Percentiles rank a stretch among this genome's conserved stretches.
phyloP scores from a whole-genome alignment of 192 early-diverging fungal genomes.

The Martensiomyces pterosporus region DNA sequence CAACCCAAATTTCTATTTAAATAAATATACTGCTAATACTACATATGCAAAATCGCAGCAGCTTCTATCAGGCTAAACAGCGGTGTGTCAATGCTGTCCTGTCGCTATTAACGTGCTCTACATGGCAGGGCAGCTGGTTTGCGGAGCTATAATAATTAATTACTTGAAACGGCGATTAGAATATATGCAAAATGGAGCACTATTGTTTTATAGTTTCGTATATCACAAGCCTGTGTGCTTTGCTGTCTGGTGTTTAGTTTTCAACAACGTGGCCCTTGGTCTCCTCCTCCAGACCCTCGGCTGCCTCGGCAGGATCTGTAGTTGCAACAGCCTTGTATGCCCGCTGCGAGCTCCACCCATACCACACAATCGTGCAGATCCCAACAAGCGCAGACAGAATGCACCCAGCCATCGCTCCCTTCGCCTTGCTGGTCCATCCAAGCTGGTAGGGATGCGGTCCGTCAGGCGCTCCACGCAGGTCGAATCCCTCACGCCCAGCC shows the following conservation, averaged over 20 bases:
- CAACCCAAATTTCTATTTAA: too few relatives aligned
- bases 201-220: not conserved
- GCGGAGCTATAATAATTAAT: too few relatives aligned
- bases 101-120: too few relatives aligned
- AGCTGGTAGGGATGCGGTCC: slow-evolving; percentile 54
- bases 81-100: too few relatives aligned
- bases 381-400: slow-evolving; percentile 71
- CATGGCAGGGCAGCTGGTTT: too few relatives aligned
- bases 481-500: slow-evolving; percentile 62
- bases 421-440: slow-evolving; percentile 63
- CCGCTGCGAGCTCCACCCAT: slow-evolving; percentile 43
- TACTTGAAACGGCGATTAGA: too few relatives aligned
- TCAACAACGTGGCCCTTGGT: not conserved
- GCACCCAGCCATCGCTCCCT: slow-evolving; percentile 65
- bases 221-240: not conserved
- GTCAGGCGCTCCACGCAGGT: slow-evolving; percentile 55
- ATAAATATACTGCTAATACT: too few relatives aligned
- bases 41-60: too few relatives aligned
- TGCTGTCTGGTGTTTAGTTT: not conserved
- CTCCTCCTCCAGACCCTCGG: not conserved
- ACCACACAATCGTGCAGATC: slow-evolving; percentile 73
- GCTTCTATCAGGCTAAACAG: too few relatives aligned
- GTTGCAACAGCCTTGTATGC: slow-evolving; percentile 14
- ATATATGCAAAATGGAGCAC: not conserved
- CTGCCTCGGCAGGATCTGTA: not conserved